Conservation (phyloP, 2,329 filamentous ascomycete genomes). For the Calonectria multiphialidica region DNA sequence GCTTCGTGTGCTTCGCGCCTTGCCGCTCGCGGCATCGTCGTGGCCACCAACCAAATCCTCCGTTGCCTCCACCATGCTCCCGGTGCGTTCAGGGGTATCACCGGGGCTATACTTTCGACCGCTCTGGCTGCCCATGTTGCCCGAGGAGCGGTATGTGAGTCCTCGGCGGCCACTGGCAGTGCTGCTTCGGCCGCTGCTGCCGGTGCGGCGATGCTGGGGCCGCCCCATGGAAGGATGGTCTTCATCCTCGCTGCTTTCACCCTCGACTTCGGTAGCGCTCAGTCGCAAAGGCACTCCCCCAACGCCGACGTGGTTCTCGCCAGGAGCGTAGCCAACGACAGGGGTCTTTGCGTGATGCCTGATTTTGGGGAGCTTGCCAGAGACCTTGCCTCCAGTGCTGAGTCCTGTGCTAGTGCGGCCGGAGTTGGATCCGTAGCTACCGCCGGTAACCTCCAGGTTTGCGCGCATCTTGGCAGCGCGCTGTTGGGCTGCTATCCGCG, state of each 20-base stretch:
- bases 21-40: constrained; percentile 60
- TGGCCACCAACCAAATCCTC: constrained; percentile 41
- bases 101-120: constrained; percentile 64
- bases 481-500: constrained; percentile 84
- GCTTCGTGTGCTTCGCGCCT: constrained; percentile 64
- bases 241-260: constrained; percentile 85
- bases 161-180: constrained; percentile 65
- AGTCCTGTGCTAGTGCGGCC: constrained; percentile 73
- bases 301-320: constrained; percentile 78
- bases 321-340: constrained; percentile 82
- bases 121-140: constrained; percentile 55
- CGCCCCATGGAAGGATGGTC: constrained; percentile 62
- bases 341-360: constrained; percentile 86
- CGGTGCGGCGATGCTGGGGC: constrained; percentile 76
- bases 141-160: constrained; percentile 64
- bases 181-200: constrained; percentile 82
- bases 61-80: constrained; percentile 62
- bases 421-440: constrained; percentile 57
- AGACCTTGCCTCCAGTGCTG: constrained; percentile 73
- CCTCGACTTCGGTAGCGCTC: constrained; percentile 95
- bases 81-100: constrained; percentile 67
- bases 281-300: constrained; percentile 90
- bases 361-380: constrained; percentile 93
- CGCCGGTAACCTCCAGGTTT: constrained; percentile 83
- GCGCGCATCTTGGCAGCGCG: constrained; percentile 89